These are phyloP conservation scores for Quercus wislizeni DNA, from an alignment of 306 rosid species.

Conservation along the genomic window DNA sequence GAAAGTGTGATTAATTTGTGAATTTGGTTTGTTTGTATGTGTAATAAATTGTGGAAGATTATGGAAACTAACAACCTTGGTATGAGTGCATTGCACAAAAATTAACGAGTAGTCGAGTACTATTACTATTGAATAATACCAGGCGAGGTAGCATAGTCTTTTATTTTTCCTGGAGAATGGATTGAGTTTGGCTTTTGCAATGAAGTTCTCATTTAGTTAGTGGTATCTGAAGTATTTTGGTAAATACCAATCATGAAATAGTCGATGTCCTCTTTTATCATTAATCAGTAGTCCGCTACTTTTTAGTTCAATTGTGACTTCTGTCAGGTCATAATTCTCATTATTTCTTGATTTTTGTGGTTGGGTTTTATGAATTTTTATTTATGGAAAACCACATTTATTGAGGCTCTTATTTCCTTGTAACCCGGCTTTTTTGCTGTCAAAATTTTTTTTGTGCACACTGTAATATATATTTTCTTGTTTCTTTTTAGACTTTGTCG, in stretches of 20 bases:
- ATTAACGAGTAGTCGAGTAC: background rate
- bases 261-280: background rate
- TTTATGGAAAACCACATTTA: background rate
- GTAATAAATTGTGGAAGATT: background rate
- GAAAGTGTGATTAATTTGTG: background rate
- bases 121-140: background rate
- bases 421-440: conserved; percentile 4
- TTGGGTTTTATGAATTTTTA: background rate
- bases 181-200: background rate
- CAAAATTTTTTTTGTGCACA: background rate
- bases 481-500: conserved; percentile 62
- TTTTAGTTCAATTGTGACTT: background rate
- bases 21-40: background rate
- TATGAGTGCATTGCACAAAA: background rate
- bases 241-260: background rate
- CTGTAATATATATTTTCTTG: conserved; percentile 8
- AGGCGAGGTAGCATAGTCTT: background rate
- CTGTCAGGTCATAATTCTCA: background rate
- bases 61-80: background rate
- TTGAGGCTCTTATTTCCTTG: background rate
- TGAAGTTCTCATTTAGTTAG: background rate
- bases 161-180: background rate
- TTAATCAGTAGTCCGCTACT: background rate
- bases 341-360: background rate
- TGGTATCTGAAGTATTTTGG: background rate